phyloP scores from a whole-genome alignment of 1,284 basidiomycete genomes.

The Pisolithus thermaeus region DNA sequence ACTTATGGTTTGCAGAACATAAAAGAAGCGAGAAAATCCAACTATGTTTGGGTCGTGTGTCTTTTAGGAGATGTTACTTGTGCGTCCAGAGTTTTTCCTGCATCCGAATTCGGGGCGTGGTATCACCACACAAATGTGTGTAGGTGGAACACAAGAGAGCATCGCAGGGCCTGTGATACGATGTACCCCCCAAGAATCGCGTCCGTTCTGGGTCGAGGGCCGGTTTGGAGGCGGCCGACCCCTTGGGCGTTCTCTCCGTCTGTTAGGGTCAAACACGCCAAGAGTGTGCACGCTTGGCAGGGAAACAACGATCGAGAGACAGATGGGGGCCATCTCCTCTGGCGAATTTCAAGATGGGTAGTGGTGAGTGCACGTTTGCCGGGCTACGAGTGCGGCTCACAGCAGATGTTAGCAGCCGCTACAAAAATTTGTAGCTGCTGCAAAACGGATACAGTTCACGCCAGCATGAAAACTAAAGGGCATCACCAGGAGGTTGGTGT shows the following conservation, averaged over 20 bases:
- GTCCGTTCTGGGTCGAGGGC: not conserved
- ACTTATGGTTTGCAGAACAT: too few relatives aligned
- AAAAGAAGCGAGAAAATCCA: too few relatives aligned
- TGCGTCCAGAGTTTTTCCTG: not conserved
- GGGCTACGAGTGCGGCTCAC: too few relatives aligned
- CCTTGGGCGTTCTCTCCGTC: not conserved
- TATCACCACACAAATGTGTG: slow-evolving; percentile 8
- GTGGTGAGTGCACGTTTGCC: too few relatives aligned
- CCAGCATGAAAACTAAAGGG: slow-evolving; percentile 7
- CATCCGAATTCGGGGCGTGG: slow-evolving; percentile 7
- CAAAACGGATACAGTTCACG: slow-evolving; percentile 19
- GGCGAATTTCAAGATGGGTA: too few relatives aligned
- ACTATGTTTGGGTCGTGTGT: too few relatives aligned
- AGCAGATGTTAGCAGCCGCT: too few relatives aligned
- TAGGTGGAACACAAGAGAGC: slow-evolving; percentile 1
- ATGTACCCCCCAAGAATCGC: not conserved
- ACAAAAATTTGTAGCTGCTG: too few relatives aligned
- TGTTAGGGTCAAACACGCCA: not conserved
- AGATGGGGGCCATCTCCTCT: too few relatives aligned
- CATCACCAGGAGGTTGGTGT: slow-evolving; percentile 9
- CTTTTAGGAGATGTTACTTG: not conserved
- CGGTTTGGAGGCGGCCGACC: not conserved
- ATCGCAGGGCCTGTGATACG: not conserved
- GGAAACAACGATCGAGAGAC: not conserved
- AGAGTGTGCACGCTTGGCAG: not conserved